phyloP scores from a whole-genome alignment of 768 basidiomycete genomes.

The Cystobasidium onofrii region DNA sequence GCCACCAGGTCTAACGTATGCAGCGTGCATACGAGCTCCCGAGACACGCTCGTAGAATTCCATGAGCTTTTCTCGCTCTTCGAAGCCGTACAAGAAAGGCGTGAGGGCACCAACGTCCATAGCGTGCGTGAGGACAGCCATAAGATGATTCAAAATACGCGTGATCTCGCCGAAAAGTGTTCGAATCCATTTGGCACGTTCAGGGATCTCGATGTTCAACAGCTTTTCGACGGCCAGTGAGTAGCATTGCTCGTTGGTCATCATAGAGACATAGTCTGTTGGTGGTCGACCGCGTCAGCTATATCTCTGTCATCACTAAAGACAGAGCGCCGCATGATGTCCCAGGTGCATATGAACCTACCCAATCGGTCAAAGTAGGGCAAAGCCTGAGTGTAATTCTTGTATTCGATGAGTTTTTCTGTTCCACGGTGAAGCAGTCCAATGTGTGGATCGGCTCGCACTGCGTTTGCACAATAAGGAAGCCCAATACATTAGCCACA shows the following conservation, averaged over 20 bases:
- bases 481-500: neutral
- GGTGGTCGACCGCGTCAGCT: too few species aligned
- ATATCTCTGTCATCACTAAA: too few species aligned
- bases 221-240: constrained; percentile 96
- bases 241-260: constrained; percentile 98
- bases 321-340: too few species aligned
- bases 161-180: constrained; percentile 96
- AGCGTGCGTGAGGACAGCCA: constrained; percentile 90
- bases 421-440: constrained; percentile 94
- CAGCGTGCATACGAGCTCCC: constrained; percentile 90
- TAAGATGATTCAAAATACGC: constrained; percentile 88
- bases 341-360: neutral
- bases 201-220: constrained; percentile 85
- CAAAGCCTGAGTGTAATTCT: constrained; percentile 92
- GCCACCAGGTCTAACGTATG: constrained; percentile 95
- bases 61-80: constrained; percentile 99
- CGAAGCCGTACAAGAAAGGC: constrained; percentile 99
- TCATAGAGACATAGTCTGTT: constrained; percentile 95
- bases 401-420: constrained; percentile 98
- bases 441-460: constrained; percentile 55
- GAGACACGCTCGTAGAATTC: constrained; percentile 99
- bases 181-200: constrained; percentile 95
- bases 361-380: constrained; percentile 92
- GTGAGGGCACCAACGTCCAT: constrained; percentile 94
- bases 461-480: neutral